Conservation (phyloP, 495 filamentous ascomycete genomes). For the Ascobolus immersus region DNA sequence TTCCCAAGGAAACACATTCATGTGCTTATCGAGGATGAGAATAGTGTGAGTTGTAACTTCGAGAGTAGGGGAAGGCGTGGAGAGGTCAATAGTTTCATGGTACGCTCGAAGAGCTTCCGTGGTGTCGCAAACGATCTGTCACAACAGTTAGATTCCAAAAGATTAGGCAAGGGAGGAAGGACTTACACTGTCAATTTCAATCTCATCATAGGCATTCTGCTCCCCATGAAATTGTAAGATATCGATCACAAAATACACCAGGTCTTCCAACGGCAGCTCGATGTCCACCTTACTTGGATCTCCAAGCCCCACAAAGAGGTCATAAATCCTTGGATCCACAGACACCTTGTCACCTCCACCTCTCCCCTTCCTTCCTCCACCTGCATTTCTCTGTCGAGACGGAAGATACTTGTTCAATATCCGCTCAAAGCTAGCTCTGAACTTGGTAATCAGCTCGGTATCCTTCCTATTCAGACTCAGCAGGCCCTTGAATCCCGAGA, state of each 20-base stretch:
- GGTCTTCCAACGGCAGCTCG: conserved; percentile 50
- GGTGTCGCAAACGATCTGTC: conserved; percentile 49
- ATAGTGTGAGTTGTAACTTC: conserved; percentile 45
- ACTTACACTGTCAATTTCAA: conserved; percentile 58
- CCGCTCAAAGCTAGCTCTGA: conserved; percentile 49
- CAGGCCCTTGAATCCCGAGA: conserved; percentile 77
- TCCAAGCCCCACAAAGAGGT: conserved; percentile 68
- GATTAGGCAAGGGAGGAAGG: neutral
- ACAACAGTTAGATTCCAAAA: conserved; percentile 6
- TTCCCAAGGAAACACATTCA: conserved; percentile 89
- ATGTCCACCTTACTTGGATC: conserved; percentile 39
- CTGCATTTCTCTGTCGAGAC: conserved; percentile 34
- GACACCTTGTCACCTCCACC: conserved; percentile 21
- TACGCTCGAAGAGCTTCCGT: conserved; percentile 57
- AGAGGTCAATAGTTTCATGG: conserved; percentile 29
- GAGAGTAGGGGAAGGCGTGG: conserved; percentile 7
- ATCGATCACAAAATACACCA: conserved; percentile 88
- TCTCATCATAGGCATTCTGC: conserved; percentile 87
- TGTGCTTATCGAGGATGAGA: conserved; percentile 69
- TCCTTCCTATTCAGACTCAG: conserved; percentile 47
- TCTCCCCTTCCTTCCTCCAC: conserved; percentile 17
- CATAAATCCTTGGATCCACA: conserved; percentile 53
- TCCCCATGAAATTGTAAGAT: conserved; percentile 93
- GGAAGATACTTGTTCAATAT: conserved; percentile 73
- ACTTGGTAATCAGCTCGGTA: conserved; percentile 37